Evolutionary conservation across 176 grass and related monocot genomes (phyloP), one percentile per base, ranked within the genome.

Genomic region (Oryza officinalis): DNA sequence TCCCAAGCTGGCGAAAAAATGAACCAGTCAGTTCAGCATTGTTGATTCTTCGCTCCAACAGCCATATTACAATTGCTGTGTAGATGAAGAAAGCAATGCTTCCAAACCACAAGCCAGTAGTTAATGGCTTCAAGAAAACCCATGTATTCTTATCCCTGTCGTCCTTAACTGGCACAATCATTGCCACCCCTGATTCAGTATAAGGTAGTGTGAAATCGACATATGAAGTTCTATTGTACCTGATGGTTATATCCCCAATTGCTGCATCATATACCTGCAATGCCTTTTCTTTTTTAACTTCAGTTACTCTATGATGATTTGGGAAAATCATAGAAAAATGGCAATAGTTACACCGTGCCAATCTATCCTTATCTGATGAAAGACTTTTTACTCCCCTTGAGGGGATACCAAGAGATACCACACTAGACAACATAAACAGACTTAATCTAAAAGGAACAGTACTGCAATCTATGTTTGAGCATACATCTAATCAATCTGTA

Each of bases 81-180:
- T 83, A 90, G 27, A 95, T 63, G 41, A 95, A 88, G 82, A 95
- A 95, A n/a, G 71, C 75, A 3, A 64, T 74, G 25, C 74, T 88
- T 33, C 73, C 90, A 69, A 83, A 33, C 93, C 93, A 95, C 67
- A 95, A 28, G 13, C 81, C 74, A 28, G 22, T 1, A 52, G 86
- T 75, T 65, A 95, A 75, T 71, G 90, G 93, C 64, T 95, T 90
- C 27, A 84, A 40, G 85, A 95, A 92, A 13, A 90, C 49, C 90
- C 90, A 92, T 0, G 33, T 72, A 27, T 75, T 86, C 31, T 74
- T 90, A 26, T 18, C 78, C 2, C 9, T 60, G 13, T 74, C 41
- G 8, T 92, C 85, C 73, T 69, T 79, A 23, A 92, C 72, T 46
- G 73, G 82, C 3, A 92, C 90, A 67, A 88, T 74, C 71, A 95